phyloP scores from a whole-genome alignment of 257 asterid genomes.

The Voacanga thouarsii region DNA sequence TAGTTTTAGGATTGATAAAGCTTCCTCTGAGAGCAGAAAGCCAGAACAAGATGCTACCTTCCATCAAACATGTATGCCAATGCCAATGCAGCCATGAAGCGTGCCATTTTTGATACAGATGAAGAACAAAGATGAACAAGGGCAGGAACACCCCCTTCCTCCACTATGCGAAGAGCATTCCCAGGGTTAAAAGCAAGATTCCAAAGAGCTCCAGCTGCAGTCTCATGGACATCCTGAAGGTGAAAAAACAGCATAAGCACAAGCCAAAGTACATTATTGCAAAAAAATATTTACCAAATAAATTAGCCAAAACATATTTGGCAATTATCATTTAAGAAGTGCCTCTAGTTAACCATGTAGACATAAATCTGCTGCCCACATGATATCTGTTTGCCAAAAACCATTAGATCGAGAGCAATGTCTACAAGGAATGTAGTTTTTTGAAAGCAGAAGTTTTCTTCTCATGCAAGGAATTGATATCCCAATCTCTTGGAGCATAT shows the following conservation, averaged over 20 bases:
- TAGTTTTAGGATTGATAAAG: not conserved
- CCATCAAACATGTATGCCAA: constrained; percentile 89
- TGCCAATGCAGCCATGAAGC: constrained; percentile 92
- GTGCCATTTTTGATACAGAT: constrained; percentile 86
- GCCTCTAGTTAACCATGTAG: not conserved
- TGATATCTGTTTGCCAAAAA: not conserved
- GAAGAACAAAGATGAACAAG: constrained; percentile 73
- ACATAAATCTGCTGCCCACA: too few relatives aligned
- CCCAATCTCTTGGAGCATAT: not conserved
- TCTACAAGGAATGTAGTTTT: not conserved
- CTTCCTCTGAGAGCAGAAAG: not conserved
- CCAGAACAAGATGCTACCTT: constrained; percentile 43
- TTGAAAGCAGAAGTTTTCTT: not conserved
- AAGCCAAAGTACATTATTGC: constrained; percentile 1
- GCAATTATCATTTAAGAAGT: not conserved
- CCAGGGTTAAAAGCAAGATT: constrained; percentile 91
- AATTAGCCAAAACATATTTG: not conserved
- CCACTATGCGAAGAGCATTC: constrained; percentile 84
- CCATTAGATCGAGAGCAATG: not conserved
- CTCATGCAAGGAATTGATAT: not conserved
- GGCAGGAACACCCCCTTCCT: constrained; percentile 86
- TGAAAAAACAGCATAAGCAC: constrained; percentile 17
- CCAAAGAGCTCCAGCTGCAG: constrained; percentile 99
- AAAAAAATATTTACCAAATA: not conserved
- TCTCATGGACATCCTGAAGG: constrained; percentile 91